Evolutionary conservation across 768 basidiomycete genomes (phyloP), one percentile per base, ranked within the genome.

Genomic region (Tricholoma hemisulphureum): DNA sequence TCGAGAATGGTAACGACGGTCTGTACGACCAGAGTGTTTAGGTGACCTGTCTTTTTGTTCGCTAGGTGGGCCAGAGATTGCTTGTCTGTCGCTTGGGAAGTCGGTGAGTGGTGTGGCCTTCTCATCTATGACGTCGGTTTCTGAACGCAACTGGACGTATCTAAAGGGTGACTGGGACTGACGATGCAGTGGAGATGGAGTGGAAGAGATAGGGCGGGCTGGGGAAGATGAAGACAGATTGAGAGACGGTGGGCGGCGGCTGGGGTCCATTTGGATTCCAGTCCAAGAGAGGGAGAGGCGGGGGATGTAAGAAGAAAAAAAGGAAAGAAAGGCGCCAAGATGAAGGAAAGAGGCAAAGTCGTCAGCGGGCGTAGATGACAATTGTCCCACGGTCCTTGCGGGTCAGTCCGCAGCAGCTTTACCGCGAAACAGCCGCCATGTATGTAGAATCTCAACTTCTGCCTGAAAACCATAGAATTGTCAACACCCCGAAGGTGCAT

Each of bases 101-200:
- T 69, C 69, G 53, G 62, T 61, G 45, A 69, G 66, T 11, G 67
- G 64, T 24, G 66, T 66, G 10, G 63, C 61, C 59, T 73, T 73
- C 59, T 73, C 72, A 31, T 65, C 60, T n/a, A 65, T 32, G 35
- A 58, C 58, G 32, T 63, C 52, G 31, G 34, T 41, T 39, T 48
- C 18, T 32, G 37, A 58, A 29, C 61, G 58, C 21, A 67, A 63
- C 21, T 75, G 69, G 28, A 73, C 60, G 59, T 71, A 74, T 45
- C 69, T 72, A 56, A 71, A 73, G 2, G 74, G 72, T 9, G 75
- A 72, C 35, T 71, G 67, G 26, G 70, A 72, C 8, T 69, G 70
- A 18, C 58, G 60, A 51, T 68, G 70, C 51, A 59, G 59, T 49
- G 57, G 65, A 54, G 60, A 62, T 55, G 67, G 67, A 37, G 72